Percentiles rank a stretch among this genome's conserved stretches.
Conservation (phyloP, 306 rosid genomes). For the Ammopiptanthus mongolicus region DNA sequence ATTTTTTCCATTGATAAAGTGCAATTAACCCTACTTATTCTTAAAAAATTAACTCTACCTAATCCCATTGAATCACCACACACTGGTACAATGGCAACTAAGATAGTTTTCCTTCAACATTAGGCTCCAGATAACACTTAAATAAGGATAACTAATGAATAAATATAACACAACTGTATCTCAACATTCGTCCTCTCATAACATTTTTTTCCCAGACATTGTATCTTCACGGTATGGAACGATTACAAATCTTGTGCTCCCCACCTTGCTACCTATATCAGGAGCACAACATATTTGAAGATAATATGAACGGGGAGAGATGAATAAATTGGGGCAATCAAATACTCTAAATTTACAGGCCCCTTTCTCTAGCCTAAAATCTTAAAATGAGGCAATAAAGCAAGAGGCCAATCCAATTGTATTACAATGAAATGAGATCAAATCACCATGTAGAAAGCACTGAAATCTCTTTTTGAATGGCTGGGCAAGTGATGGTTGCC, state of each 20-base stretch:
- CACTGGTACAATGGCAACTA: too few relatives aligned
- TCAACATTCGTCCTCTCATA: slow-evolving; percentile 30
- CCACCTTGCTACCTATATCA: slow-evolving; percentile 41
- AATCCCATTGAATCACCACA: too few relatives aligned
- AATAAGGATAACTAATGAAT: slow-evolving; percentile 24
- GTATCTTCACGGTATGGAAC: slow-evolving; percentile 41
- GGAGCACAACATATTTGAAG: slow-evolving; percentile 34
- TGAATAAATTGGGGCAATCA: slow-evolving; percentile 48
- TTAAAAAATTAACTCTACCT: too few relatives aligned
- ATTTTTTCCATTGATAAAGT: too few relatives aligned
- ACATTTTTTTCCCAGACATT: slow-evolving; percentile 17
- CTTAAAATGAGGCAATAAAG: slow-evolving; percentile 55
- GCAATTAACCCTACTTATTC: too few relatives aligned
- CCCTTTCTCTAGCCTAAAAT: slow-evolving; percentile 70
- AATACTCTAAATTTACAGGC: slow-evolving; percentile 67
- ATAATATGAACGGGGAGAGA: slow-evolving; percentile 39
- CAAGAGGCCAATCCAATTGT: slow-evolving; percentile 70
- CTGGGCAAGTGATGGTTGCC: slow-evolving; percentile 23
- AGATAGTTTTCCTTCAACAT: background rate
- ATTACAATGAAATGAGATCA: slow-evolving; percentile 51
- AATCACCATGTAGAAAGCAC: slow-evolving; percentile 34
- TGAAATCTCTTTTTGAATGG: slow-evolving; percentile 27
- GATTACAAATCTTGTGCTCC: slow-evolving; percentile 46
- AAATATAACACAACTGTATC: slow-evolving; percentile 30
- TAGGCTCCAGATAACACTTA: background rate